Base-by-base conservation (phyloP, 768 basidiomycete genomes). In the Boletus edulis region DNA sequence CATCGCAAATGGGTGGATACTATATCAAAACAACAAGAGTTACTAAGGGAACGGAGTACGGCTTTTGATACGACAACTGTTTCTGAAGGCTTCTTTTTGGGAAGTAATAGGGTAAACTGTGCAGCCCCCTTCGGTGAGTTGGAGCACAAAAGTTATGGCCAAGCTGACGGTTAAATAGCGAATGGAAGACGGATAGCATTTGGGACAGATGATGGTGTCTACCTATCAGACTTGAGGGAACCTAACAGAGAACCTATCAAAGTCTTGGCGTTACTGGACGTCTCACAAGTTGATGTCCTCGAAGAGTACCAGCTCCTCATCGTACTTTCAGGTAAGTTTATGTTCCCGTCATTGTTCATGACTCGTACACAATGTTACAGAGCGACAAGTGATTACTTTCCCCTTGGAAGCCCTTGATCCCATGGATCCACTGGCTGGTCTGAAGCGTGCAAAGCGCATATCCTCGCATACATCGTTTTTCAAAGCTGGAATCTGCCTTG, bases 151-250 rank as follows among this genome's bases (percentile, higher is more conserved):
- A 8, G 18, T 0, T 24, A n/a, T 8, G 50, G 24, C 15, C 18
- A 4, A 44, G 31, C 52, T 63, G 49, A 59, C 17, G 27, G 35
- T 59, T 11, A 51, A 47, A 35, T 69, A 97, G 95, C 81, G 65
- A 82, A 82, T 52, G 96, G 94, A 13, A 77, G 88, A 62, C 81
- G 86, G 52, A 85, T 97, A 62, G 94, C 91, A 10, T 98, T 95
- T 71, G 97, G 96, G n/a, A 96, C 96, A 5, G 91, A 95, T 64
- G 94, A 98, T 60, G 97, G 97, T 24, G 89, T 99, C 24, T 99
- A 98, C 68, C 81, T 98, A 56, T 93, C 93, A 27, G 92, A 98
- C 68, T 75, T 97, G 29, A 80, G 84, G 43, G 89, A 91, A 50
- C 71, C 78, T 35, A 84, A 83, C 60, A 82, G 85, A 43, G 91